Conservation (phyloP, 1,284 basidiomycete species). For the Inonotus obliquus region DNA sequence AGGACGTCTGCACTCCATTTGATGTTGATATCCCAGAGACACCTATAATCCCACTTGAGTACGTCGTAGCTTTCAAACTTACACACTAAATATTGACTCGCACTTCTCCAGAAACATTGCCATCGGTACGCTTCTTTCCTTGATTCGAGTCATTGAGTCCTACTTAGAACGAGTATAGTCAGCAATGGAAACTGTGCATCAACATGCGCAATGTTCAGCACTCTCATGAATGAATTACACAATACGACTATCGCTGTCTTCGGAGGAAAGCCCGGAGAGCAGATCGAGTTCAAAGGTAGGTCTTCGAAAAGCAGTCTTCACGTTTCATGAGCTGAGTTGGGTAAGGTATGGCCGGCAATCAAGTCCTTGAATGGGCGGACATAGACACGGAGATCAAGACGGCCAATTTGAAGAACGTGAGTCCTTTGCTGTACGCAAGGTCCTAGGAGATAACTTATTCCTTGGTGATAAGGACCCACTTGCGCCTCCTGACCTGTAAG, state of each 20-base stretch:
- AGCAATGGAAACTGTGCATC: slow-evolving; percentile 55
- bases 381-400: slow-evolving; percentile 63
- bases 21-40: slow-evolving; percentile 40
- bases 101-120: slow-evolving; percentile 41
- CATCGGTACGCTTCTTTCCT: slow-evolving; percentile 36
- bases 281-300: slow-evolving; percentile 53
- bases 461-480: slow-evolving; percentile 46
- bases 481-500: slow-evolving; percentile 55
- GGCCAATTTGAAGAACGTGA: slow-evolving; percentile 49
- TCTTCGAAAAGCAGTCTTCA: neutral
- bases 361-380: slow-evolving; percentile 60
- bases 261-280: slow-evolving; percentile 51
- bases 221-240: slow-evolving; percentile 57
- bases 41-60: slow-evolving; percentile 52
- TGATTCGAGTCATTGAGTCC: neutral
- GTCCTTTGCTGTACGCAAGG: slow-evolving; percentile 21
- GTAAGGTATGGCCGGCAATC: slow-evolving; percentile 59
- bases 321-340: neutral
- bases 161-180: slow-evolving; percentile 23
- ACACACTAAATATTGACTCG: neutral
- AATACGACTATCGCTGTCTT: slow-evolving; percentile 53
- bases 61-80: slow-evolving; percentile 16
- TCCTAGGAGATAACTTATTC: neutral
- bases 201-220: slow-evolving; percentile 62
- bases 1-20: slow-evolving; percentile 37